Evolutionary conservation across 2,329 filamentous ascomycete species (phyloP).

Genomic region (Lecanicillium sp.): DNA sequence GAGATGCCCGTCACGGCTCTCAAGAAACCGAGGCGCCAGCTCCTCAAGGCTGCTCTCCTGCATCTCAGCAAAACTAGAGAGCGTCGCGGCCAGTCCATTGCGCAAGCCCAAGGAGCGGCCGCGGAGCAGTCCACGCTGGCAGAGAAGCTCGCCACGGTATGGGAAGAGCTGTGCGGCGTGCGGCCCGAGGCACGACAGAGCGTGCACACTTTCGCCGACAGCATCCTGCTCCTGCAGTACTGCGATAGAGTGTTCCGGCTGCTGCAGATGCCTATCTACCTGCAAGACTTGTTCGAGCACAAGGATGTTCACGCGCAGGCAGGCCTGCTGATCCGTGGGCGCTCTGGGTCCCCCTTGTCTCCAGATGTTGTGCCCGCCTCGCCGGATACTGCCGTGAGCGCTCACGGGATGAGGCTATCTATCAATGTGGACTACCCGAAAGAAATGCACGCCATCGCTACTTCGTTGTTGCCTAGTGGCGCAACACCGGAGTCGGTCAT

Average conservation of each 20-base stretch:
- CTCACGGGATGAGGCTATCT: neutral
- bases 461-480: neutral
- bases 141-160: slow-evolving; percentile 17
- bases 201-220: slow-evolving; percentile 28
- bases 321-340: neutral
- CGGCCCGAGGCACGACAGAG: slow-evolving; percentile 22
- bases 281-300: slow-evolving; percentile 28
- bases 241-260: slow-evolving; percentile 26
- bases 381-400: too few species aligned
- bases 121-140: slow-evolving; percentile 17
- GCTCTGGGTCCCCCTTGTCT: neutral
- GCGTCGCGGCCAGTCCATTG: neutral
- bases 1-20: slow-evolving; percentile 36
- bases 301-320: neutral
- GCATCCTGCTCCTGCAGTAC: slow-evolving; percentile 32
- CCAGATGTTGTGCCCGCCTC: too few species aligned
- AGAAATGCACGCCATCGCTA: neutral
- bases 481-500: slow-evolving; percentile 14
- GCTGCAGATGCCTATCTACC: slow-evolving; percentile 26
- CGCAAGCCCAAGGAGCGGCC: neutral
- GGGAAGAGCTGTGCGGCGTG: slow-evolving; percentile 26
- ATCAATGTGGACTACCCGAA: neutral
- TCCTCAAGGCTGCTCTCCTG: slow-evolving; percentile 24
- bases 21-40: slow-evolving; percentile 39
- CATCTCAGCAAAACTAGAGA: neutral